These are phyloP conservation scores for Phialocephala subalpina DNA, from an alignment of 2,329 filamentous ascomycete species.

Conservation along the genomic window DNA sequence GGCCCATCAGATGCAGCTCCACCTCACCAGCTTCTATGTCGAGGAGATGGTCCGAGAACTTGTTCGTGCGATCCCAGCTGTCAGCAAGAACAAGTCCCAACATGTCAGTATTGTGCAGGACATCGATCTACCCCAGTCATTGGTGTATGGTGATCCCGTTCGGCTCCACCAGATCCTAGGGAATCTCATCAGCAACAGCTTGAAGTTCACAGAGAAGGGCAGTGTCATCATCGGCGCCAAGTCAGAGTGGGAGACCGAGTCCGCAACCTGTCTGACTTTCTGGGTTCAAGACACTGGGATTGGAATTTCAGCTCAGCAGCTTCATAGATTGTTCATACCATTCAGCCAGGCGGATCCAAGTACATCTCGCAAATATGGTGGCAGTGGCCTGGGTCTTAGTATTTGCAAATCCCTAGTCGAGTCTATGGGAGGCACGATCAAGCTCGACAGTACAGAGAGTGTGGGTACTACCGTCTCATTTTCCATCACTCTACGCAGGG, in stretches of 20 bases:
- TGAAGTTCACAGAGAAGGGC: constrained; percentile 90
- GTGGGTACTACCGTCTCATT: constrained; percentile 79
- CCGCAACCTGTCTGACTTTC: constrained; percentile 77
- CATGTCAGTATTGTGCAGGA: constrained; percentile 71
- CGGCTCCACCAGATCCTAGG: constrained; percentile 73
- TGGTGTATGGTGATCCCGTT: constrained; percentile 74
- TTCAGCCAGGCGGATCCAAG: constrained; percentile 93
- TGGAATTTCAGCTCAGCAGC: constrained; percentile 82
- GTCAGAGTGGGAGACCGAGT: constrained; percentile 73
- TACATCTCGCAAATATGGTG: constrained; percentile 88
- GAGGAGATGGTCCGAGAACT: constrained; percentile 71
- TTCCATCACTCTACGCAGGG: constrained; percentile 84
- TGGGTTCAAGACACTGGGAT: constrained; percentile 91
- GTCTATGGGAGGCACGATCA: constrained; percentile 85
- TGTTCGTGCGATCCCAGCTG: constrained; percentile 70
- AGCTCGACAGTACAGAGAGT: constrained; percentile 77
- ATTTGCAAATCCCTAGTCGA: constrained; percentile 96
- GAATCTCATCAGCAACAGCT: constrained; percentile 89
- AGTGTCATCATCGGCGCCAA: constrained; percentile 83
- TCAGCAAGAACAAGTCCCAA: constrained; percentile 68
- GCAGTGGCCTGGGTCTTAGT: constrained; percentile 87
- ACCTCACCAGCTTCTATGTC: constrained; percentile 72
- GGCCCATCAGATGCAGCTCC: constrained; percentile 83
- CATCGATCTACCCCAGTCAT: constrained; percentile 71
- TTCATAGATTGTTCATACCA: constrained; percentile 86